Percentiles rank a stretch among this genome's conserved stretches.
Evolutionary conservation across 108 stramenopile genomes (phyloP).

Genomic region (Nitzschia sp.): DNA sequence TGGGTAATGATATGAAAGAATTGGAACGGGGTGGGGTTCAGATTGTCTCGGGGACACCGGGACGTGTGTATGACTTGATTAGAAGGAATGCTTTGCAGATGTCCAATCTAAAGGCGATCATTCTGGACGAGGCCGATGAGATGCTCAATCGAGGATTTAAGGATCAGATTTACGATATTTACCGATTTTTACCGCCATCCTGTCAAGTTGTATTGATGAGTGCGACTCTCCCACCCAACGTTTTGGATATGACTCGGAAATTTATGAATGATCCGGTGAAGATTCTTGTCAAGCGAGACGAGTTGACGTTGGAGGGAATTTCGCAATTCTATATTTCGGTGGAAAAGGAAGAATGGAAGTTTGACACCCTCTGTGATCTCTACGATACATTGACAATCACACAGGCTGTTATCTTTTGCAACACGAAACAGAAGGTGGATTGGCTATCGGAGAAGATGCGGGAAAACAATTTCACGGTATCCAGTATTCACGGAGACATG

Average conservation of each 20-base stretch:
- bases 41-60: slow-evolving; percentile 97
- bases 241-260: slow-evolving; percentile 96
- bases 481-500: slow-evolving; percentile 98
- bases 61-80: slow-evolving; percentile 98
- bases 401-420: slow-evolving; percentile 99
- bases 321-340: slow-evolving; percentile 97
- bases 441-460: slow-evolving; percentile 95
- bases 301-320: slow-evolving; percentile 98
- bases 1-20: slow-evolving; percentile 92
- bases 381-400: slow-evolving; percentile 99
- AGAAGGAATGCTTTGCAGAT: slow-evolving; percentile 87
- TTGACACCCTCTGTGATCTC: slow-evolving; percentile 98
- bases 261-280: slow-evolving; percentile 98
- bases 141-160: slow-evolving; percentile 98
- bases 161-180: slow-evolving; percentile 99
- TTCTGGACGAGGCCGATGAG: slow-evolving; percentile 99
- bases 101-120: slow-evolving; percentile 79
- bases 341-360: slow-evolving; percentile 99
- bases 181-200: slow-evolving; percentile 89
- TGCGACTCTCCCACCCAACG: slow-evolving; percentile 94
- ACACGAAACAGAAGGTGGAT: slow-evolving; percentile 97
- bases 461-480: slow-evolving; percentile 96
- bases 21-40: slow-evolving; percentile 90
- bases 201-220: slow-evolving; percentile 95
- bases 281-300: slow-evolving; percentile 97